These are phyloP conservation scores for Backusella circina DNA, from an alignment of 192 early-diverging fungal species.

Conservation along the genomic window DNA sequence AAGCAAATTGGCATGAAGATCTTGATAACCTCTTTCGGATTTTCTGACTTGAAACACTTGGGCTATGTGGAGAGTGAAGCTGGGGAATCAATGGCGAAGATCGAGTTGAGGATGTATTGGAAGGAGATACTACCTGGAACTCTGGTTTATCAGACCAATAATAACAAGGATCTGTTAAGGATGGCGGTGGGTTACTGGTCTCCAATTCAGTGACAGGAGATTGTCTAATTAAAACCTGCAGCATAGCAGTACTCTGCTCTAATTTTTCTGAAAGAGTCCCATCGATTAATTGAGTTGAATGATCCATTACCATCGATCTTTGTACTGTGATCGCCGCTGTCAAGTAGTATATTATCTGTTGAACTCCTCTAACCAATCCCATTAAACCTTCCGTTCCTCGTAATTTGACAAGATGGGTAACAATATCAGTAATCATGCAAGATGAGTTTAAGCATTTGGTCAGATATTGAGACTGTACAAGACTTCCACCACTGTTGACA, in stretches of 20 bases:
- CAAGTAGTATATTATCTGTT: slow-evolving; percentile 30
- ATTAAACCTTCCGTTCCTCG: background rate
- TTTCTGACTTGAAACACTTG: background rate
- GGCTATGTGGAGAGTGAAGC: background rate
- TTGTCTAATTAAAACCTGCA: background rate
- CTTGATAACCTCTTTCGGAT: background rate
- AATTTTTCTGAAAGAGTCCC: background rate
- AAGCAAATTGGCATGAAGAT: background rate
- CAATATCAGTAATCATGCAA: slow-evolving; percentile 12
- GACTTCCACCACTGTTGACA: background rate
- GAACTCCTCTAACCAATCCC: slow-evolving; percentile 15
- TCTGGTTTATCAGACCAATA: background rate
- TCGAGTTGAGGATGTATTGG: slow-evolving; percentile 5
- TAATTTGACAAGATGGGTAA: background rate
- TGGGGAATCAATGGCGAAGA: slow-evolving; percentile 9
- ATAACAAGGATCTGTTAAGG: background rate
- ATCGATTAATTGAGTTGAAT: background rate
- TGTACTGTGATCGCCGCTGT: slow-evolving; percentile 23
- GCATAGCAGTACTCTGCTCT: background rate
- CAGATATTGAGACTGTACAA: background rate
- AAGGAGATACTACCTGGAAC: background rate
- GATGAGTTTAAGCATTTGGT: slow-evolving; percentile 15
- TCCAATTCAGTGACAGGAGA: slow-evolving; percentile 10
- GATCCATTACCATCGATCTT: background rate
- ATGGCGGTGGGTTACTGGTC: background rate